Conservation (phyloP, 768 basidiomycete species). For the Termitomyces sp. region DNA sequence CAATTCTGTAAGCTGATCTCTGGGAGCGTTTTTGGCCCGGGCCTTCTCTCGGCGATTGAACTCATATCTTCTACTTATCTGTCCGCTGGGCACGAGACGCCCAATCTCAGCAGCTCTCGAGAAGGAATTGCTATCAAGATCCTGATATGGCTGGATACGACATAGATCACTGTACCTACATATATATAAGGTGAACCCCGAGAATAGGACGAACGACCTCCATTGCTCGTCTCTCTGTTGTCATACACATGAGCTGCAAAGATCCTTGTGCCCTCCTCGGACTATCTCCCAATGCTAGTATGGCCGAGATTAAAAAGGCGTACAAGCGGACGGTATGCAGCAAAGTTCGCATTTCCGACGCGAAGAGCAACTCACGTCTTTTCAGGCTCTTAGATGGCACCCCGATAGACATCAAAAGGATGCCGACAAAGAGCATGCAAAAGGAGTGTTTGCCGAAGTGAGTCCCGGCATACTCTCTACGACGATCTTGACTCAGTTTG, state of each 20-base stretch:
- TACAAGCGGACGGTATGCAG: conserved; percentile 56
- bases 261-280: conserved; percentile 43
- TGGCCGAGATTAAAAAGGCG: conserved; percentile 40
- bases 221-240: neutral
- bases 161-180: conserved; percentile 2
- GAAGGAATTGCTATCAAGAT: conserved; percentile 7
- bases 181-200: conserved; percentile 7
- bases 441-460: conserved; percentile 59
- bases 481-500: conserved; percentile 1
- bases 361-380: conserved; percentile 16
- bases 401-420: conserved; percentile 62
- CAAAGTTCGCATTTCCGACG: conserved; percentile 20
- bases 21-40: neutral
- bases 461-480: conserved; percentile 7
- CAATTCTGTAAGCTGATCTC: neutral
- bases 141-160: conserved; percentile 13
- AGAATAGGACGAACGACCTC: neutral
- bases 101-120: conserved; percentile 14
- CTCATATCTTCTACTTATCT: conserved; percentile 11
- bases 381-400: conserved; percentile 61
- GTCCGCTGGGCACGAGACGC: conserved; percentile 12
- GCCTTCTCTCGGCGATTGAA: conserved; percentile 8
- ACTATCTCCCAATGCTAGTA: conserved; percentile 40
- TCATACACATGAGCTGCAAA: conserved; percentile 32
- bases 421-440: conserved; percentile 47